Base-by-base conservation (phyloP, 2,329 filamentous ascomycete genomes). In the Uncinocarpus reesii region DNA sequence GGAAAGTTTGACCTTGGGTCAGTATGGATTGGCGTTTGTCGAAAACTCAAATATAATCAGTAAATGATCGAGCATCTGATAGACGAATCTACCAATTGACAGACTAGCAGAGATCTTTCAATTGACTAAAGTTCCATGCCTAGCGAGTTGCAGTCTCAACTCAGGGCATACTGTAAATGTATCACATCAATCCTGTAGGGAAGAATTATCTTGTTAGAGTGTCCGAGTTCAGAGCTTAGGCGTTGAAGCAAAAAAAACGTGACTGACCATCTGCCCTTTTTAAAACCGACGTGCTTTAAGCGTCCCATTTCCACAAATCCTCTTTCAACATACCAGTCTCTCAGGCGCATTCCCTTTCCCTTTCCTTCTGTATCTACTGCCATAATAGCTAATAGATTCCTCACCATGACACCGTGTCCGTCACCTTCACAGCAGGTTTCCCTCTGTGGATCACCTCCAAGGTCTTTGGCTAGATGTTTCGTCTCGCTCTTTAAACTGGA, bases 291-390 rank as follows among this genome's bases (percentile, higher is more conserved):
- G 4, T 59, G 59, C 36, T 64, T 59, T 50, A 70, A 50, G 43
- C 65, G 60, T 16, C 65, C 67, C 1, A 61, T 57, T 48, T 68
- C 58, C 21, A 62, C 56, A 54, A 70, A 70, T 0, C 67, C 66
- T 48, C 62, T 60, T 40, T 58, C 54, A n/a, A 60, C 47, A 49
- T 67, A 70, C 61, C 63, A 69, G 41, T 61, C 60, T 47, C 62
- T 56, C 35, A 69, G 48, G 0, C 55, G 59, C 31, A 67, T 56
- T 0, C 63, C 65, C 0, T 58, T 54, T 6, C 58, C 57, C 48
- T 56, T 61, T 3, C 56, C 56, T 2, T 60, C 56, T 15, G 62
- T 58, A 55, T 69, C 64, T 16, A 69, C 58, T 0, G 65, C 58
- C 63, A 70, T 69, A 35, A 63, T 56, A 3, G 65, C 65, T 31